These are phyloP conservation scores for Lepiota subincarnata DNA, from an alignment of 768 basidiomycete species.

Conservation along the genomic window DNA sequence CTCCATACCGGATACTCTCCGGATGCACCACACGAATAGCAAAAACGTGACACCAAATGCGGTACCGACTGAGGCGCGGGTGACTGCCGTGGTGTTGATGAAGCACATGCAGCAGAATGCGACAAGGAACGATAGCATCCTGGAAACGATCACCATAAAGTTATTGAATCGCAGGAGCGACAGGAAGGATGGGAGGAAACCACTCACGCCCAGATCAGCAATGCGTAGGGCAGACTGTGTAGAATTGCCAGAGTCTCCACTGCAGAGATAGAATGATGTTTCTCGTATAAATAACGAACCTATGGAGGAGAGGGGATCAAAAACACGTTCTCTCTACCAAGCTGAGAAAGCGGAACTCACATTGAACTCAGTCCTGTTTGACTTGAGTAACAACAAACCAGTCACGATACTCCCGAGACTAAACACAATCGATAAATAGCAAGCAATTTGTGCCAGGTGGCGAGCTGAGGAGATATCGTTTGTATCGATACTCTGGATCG, in stretches of 20 bases:
- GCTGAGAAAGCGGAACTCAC: neutral
- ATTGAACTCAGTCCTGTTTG: slow-evolving; percentile 1
- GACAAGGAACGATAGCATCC: neutral
- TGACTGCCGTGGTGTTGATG: neutral
- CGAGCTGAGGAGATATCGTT: neutral
- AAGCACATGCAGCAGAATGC: slow-evolving; percentile 3
- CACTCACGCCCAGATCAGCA: slow-evolving; percentile 4
- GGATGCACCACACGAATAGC: neutral
- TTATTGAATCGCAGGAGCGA: neutral
- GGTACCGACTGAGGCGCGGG: neutral
- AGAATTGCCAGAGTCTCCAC: slow-evolving; percentile 1
- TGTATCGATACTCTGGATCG: slow-evolving; percentile 39
- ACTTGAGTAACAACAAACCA: slow-evolving; percentile 33
- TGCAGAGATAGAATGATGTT: neutral
- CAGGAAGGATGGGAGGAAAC: too few species aligned
- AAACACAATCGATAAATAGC: slow-evolving; percentile 41
- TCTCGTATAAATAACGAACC: neutral
- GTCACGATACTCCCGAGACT: slow-evolving; percentile 43
- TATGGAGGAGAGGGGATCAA: neutral
- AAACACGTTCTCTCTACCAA: neutral
- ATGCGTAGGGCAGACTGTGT: neutral
- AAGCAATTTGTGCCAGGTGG: slow-evolving; percentile 38
- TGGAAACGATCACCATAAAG: neutral
- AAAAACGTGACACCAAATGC: neutral
- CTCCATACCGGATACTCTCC: slow-evolving; percentile 1